Percentiles rank a stretch among this genome's conserved stretches.
phyloP scores from a whole-genome alignment of 148 eudicot species.

The Pouteria glomerata region DNA sequence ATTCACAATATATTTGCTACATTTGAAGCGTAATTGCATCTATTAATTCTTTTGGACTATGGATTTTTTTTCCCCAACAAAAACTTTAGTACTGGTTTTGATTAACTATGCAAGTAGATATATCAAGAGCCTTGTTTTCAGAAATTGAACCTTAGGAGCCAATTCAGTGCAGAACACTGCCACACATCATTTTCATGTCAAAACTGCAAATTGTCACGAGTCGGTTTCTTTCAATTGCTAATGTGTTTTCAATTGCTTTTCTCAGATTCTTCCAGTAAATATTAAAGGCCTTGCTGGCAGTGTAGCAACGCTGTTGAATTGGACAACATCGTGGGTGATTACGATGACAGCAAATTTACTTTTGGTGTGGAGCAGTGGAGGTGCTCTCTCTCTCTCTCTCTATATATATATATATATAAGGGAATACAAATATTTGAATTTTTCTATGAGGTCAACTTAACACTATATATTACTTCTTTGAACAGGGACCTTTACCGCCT shows the following conservation, averaged over 20 bases:
- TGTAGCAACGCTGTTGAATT: constrained; percentile 62
- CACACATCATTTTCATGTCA: not conserved
- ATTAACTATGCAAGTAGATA: not conserved
- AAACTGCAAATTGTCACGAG: not conserved
- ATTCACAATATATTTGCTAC: not conserved
- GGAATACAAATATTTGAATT: not conserved
- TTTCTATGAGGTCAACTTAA: not conserved
- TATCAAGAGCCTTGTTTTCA: not conserved
- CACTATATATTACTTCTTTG: not conserved
- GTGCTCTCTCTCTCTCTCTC: constrained; percentile 33
- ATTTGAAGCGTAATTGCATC: not conserved
- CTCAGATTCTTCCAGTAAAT: constrained; percentile 62
- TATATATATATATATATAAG: not conserved
- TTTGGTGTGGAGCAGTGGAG: constrained; percentile 69
- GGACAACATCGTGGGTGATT: constrained; percentile 49
- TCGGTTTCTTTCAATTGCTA: not conserved
- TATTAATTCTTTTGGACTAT: not conserved
- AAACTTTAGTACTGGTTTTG: not conserved
- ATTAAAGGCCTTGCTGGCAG: constrained; percentile 82
- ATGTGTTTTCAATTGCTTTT: not conserved
- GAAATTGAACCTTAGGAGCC: not conserved
- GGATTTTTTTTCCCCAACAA: not conserved
- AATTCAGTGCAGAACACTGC: not conserved
- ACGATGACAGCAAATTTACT: constrained; percentile 71
- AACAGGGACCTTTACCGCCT: constrained; percentile 62